Base-by-base conservation (phyloP, 2,329 filamentous ascomycete species). In the Fusarium longipes region DNA sequence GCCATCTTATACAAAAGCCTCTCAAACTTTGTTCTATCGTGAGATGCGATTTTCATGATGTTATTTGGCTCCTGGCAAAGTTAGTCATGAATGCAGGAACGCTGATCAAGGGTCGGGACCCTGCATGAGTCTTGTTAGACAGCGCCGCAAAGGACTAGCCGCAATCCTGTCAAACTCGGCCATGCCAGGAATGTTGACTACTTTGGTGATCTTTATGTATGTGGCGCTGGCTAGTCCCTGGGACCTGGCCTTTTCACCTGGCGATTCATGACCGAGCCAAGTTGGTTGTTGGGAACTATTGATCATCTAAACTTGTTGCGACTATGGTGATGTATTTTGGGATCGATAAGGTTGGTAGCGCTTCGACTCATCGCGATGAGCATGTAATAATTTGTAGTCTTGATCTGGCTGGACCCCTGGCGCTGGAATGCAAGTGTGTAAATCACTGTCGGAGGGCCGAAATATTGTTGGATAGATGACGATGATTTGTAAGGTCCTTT, bases 101-200 rank as follows among this genome's bases (percentile, higher is more conserved):
- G 57, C 27, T 44, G 43, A 24, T 59, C 32, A 35, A 27, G 17
- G 50, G 43, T 12, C 57, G 59, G 59, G 59, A 39, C 59, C 42
- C n/a, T 33, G 36, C 57, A 63, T 57, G 33, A 40, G 11, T 20
- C 27, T 29, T 40, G 22, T 7, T 38, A 33, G 30, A 43, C 6
- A 30, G 18, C 54, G 57, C 59, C 57, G 57, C 48, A 63, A 63
- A 27, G 32, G 48, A 45, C 30, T 63, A 48, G 48, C 27, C 14
- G 2, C 2, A 14, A 30, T 27, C 3, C 18, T 8, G 40, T 38
- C 40, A 30, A 60, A 25, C 54, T 2, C 47, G 35, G 3, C 14
- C n/a, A 2, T 8, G 1, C 20, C 5, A 36, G 47, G 39, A 63
- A 62, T 38, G 35, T 17, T 38, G 6, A 17, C 45, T 38, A 8